A percentile compares a stretch with the other conserved stretches of the same genome.
Conservation (phyloP, 1,139 yeast genomes). For the Magnusiomyces magnusii region DNA sequence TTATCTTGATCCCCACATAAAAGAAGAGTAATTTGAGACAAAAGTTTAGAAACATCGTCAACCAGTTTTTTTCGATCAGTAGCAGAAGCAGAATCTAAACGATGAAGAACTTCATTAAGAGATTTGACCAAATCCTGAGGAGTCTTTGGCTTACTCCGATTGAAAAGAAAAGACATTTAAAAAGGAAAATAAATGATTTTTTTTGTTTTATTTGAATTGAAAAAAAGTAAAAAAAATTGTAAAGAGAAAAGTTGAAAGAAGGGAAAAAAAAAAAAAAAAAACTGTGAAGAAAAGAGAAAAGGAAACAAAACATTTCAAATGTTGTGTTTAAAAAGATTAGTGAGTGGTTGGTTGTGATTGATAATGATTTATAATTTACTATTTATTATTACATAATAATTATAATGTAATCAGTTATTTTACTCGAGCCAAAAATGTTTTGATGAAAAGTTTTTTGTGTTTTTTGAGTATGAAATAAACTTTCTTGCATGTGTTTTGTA, state of each 20-base stretch:
- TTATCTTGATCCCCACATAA: slow-evolving; percentile 51
- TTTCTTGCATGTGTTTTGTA: no score
- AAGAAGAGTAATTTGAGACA: slow-evolving; percentile 59
- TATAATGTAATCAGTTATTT: no score
- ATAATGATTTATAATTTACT: not conserved
- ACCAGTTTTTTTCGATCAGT: slow-evolving; percentile 53
- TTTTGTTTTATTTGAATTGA: no score
- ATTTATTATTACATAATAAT: no score
- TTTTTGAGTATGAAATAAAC: no score
- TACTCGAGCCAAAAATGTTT: no score
- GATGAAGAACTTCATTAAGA: slow-evolving; percentile 62
- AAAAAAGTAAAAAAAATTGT: not conserved
- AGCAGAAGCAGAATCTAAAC: slow-evolving; percentile 43
- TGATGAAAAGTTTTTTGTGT: no score
- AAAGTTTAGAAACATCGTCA: slow-evolving; percentile 67
- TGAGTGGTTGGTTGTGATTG: no score
- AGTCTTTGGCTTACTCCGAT: slow-evolving; percentile 77
- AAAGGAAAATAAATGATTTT: not conserved
- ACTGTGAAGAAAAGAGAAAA: no score
- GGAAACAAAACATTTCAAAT: not conserved
- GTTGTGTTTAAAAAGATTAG: not conserved
- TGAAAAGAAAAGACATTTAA: slow-evolving; percentile 79
- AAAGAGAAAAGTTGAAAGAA: not conserved
- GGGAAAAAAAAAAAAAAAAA: not conserved
- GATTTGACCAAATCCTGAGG: slow-evolving; percentile 77